Conservation (phyloP, 177 flowering plant species). For the Telopea speciosissima region DNA sequence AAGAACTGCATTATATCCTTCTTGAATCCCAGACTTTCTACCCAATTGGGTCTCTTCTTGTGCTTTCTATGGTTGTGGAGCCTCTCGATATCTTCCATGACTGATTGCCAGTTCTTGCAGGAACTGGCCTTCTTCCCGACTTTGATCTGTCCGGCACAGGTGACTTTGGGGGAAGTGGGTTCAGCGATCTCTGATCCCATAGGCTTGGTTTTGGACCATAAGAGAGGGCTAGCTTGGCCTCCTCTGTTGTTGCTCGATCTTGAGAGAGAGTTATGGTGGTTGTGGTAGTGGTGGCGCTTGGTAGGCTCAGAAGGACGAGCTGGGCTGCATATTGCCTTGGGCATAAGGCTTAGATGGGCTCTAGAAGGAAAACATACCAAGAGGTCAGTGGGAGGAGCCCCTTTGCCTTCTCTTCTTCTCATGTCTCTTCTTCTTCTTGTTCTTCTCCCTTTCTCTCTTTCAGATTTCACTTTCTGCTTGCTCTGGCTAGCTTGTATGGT, state of each 20-base stretch:
- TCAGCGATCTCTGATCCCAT: slow-evolving; percentile 45
- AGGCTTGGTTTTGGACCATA: slow-evolving; percentile 50
- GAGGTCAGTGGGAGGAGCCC: slow-evolving; percentile 56
- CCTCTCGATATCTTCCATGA: slow-evolving; percentile 91
- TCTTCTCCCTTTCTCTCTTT: slow-evolving; percentile 20
- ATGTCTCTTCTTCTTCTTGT: slow-evolving; percentile 40
- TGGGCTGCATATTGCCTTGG: slow-evolving; percentile 84
- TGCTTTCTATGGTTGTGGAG: slow-evolving; percentile 41
- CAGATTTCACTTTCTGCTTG: not conserved
- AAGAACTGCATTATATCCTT: slow-evolving; percentile 73
- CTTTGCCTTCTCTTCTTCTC: slow-evolving; percentile 57
- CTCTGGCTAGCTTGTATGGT: slow-evolving; percentile 1
- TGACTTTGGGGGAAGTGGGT: slow-evolving; percentile 89
- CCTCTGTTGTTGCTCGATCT: slow-evolving; percentile 27
- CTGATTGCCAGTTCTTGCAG: slow-evolving; percentile 89
- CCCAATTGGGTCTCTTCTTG: slow-evolving; percentile 44
- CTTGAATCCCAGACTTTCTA: slow-evolving; percentile 61
- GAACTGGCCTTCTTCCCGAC: slow-evolving; percentile 39
- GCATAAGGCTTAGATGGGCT: slow-evolving; percentile 63
- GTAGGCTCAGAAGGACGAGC: slow-evolving; percentile 38
- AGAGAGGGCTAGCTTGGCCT: slow-evolving; percentile 45
- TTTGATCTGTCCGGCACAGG: slow-evolving; percentile 92
- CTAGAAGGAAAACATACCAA: slow-evolving; percentile 83
- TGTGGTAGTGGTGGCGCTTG: slow-evolving; percentile 35
- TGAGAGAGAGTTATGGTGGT: slow-evolving; percentile 16